A percentile compares a stretch with the other conserved stretches of the same genome.
phyloP scores from a whole-genome alignment of 2,329 filamentous ascomycete species.

The Cadophora gregata region DNA sequence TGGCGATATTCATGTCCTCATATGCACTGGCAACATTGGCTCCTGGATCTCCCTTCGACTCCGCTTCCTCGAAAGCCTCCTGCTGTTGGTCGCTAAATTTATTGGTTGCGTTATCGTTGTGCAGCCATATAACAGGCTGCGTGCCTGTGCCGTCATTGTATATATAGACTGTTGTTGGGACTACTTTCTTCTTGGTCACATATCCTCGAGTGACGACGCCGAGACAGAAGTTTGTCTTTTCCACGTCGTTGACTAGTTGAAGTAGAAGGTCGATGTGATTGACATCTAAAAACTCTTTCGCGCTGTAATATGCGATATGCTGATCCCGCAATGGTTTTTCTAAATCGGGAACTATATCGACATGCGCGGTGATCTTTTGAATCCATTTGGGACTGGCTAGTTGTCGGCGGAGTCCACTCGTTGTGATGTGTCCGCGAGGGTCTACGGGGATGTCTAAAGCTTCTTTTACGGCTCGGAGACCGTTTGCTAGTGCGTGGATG shows the following conservation, averaged over 20 bases:
- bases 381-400: neutral
- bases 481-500: neutral
- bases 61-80: neutral
- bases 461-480: neutral
- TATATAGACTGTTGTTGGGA: neutral
- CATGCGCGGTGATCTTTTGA: neutral
- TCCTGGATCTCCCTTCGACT: neutral
- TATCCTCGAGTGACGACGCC: slow-evolving; percentile 1
- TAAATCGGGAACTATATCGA: neutral
- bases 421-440: neutral
- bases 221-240: neutral
- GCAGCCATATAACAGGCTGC: neutral
- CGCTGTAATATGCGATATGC: neutral
- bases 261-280: neutral
- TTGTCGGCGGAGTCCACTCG: neutral
- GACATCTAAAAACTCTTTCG: neutral
- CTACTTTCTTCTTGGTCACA: neutral
- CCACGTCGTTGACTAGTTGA: neutral
- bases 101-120: neutral
- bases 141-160: neutral
- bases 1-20: neutral
- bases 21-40: neutral
- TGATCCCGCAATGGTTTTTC: neutral
- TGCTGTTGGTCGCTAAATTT: neutral
- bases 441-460: neutral